Base-by-base conservation (phyloP, 257 asterid genomes). In the Anisodus acutangulus region DNA sequence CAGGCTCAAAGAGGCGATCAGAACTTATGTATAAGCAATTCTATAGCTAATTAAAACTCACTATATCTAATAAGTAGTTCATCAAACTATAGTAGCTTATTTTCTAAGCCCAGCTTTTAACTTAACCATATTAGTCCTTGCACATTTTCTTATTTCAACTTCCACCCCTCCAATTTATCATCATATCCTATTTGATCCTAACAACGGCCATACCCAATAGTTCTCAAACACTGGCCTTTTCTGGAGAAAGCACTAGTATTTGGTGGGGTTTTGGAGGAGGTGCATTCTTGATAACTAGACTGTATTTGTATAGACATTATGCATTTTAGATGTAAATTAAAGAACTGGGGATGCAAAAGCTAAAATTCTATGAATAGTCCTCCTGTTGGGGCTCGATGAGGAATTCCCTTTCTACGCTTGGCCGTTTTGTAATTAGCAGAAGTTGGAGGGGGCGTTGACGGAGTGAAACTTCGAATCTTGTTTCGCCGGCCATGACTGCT, bases 361-460 rank as follows among this genome's bases (percentile, higher is more conserved):
- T 83, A 83, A 62, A 72, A 83, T 39, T 83, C 86, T 72, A 74
- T 59, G 39, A 59, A 55, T n/a, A 74, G 83, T 74, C 82, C 86
- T 55, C 86, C 71, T 51, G 82, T 85, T 53, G 89, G 89, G 81
- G 89, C 70, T 72, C 89, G 71, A 60, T 87, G 89, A 7, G 89
- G 89, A 78, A 85, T 85, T 43, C 89, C 89, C 88, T 87, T 87
- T 55, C 89, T 85, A 15, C 89, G 74, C 45, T 87, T 87, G 58
- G 86, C 83, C 17, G 66, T 82, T 82, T 84, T 82, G 89, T 80
- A 87, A 83, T 69, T 86, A 55, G 57, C 83, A 70, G 83, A 43
- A 83, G 83, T 87, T 80, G 83, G 89, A 17, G 89, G 88, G 3
- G 89, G 89, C 72, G 89, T 87, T 19, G 88, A 82, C 43, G 89